phyloP scores from a whole-genome alignment of 805 yeast species.

The Ogataea pignaliae region DNA sequence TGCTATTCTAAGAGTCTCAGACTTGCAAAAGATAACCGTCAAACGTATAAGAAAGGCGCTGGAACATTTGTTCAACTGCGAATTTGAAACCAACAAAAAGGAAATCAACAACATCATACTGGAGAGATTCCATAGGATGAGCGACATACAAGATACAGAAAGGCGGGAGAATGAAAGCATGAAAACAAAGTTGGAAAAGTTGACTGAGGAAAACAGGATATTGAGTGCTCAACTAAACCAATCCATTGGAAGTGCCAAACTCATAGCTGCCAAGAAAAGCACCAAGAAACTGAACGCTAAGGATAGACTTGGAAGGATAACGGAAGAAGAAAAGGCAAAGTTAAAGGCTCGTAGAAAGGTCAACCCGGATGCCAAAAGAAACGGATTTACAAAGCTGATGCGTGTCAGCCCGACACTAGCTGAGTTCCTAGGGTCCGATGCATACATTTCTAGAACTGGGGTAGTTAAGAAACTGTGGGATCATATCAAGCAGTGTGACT shows the following conservation, averaged over 20 bases:
- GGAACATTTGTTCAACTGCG: slow-evolving; percentile 61
- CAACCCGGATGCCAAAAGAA: slow-evolving; percentile 30
- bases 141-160: slow-evolving; percentile 34
- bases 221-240: slow-evolving; percentile 33
- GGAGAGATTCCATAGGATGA: slow-evolving; percentile 47
- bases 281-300: slow-evolving; percentile 4
- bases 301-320: slow-evolving; percentile 3
- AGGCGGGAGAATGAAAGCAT: slow-evolving; percentile 8
- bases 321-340: slow-evolving; percentile 11
- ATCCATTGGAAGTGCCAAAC: slow-evolving; percentile 14
- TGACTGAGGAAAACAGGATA: slow-evolving; percentile 44
- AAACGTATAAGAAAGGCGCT: slow-evolving; percentile 67
- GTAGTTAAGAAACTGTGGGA: slow-evolving; percentile 69
- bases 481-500: slow-evolving; percentile 54
- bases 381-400: slow-evolving; percentile 39
- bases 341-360: slow-evolving; percentile 5
- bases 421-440: slow-evolving; percentile 39
- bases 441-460: slow-evolving; percentile 57
- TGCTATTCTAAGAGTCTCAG: slow-evolving; percentile 68
- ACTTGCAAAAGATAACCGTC: slow-evolving; percentile 64
- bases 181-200: slow-evolving; percentile 29
- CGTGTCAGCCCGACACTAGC: slow-evolving; percentile 48
- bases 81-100: slow-evolving; percentile 46
- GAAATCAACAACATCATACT: slow-evolving; percentile 57
- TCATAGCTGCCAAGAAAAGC: slow-evolving; percentile 9